Base-by-base conservation (phyloP, 1,139 yeast species). In the Yarrowia galli region DNA sequence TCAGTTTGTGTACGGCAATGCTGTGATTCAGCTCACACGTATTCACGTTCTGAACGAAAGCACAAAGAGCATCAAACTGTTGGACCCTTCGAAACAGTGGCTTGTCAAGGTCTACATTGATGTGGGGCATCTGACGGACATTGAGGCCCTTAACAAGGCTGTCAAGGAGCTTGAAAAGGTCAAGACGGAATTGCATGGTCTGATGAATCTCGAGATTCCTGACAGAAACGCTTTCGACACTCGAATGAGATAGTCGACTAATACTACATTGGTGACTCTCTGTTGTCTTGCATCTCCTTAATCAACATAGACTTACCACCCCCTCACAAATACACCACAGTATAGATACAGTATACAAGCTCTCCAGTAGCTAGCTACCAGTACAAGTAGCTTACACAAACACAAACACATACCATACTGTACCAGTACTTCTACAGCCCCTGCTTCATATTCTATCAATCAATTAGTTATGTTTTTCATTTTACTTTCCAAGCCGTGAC, bases 221-320 rank as follows among this genome's bases (percentile, higher is more conserved):
- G 96, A 91, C 75, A 81, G 97, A 72, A 87, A 85, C 76, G 82
- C 83, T 54, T 91, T 92, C 91, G 97, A 92, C 76, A 85, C 92
- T 4, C 82, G 97, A 73, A 81, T 86, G 60, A 80, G 56, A 25
- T 68, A 67, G 36, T 15, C 32, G 12, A 2, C n/a, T 25, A 16
- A 7, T n/a, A 7, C 15, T 36, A 36, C 40, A n/a, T 8, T 40
- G 22, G 32, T 28, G 32, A 28, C 32, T 7, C 32, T 28, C 32
- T 28, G 32, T 28, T n/a, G 22, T 18, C 45, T n/a, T 40, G 45
- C 46, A 42, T 42, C 16, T 20, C 23, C 32, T 16, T 15, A 15
- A 36, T 12, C 46, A 43, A 20, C 48, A 20, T n/a, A 10, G 15
- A 43, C 28, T 13, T 20, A 20, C 25, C 25, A 22, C 28, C 13